Evolutionary conservation across 2,329 filamentous ascomycete genomes (phyloP).

Genomic region (Hypoxylon sp.): DNA sequence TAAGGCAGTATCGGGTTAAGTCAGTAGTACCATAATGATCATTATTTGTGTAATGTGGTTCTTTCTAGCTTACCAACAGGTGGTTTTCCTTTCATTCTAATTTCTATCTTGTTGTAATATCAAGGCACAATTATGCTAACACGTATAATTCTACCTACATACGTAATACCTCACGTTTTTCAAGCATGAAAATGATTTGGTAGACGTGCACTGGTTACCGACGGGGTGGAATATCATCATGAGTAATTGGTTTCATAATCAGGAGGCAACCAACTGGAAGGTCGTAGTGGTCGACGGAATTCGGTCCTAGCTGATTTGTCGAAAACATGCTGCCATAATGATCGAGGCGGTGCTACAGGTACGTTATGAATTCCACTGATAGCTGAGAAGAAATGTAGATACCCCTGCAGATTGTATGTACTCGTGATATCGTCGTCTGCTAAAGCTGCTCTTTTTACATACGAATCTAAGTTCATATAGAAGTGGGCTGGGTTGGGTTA

Average conservation of each 20-base stretch:
- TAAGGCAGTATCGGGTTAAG: not conserved
- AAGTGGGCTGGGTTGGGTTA: not conserved
- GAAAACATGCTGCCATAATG: not conserved
- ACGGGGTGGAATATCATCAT: not conserved
- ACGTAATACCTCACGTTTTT: not conserved
- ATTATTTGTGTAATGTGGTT: not conserved
- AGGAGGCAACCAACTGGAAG: constrained; percentile 33
- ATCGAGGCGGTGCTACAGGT: constrained; percentile 6
- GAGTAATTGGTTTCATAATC: not conserved
- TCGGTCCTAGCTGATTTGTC: constrained; percentile 13
- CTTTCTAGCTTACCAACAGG: not conserved
- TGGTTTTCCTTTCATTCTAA: not conserved
- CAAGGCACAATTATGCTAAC: too few relatives aligned
- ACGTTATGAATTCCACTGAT: not conserved
- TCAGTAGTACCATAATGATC: not conserved
- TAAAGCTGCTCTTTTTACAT: constrained; percentile 2
- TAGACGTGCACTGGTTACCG: not conserved
- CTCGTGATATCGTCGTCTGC: not conserved
- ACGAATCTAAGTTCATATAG: constrained; percentile 1
- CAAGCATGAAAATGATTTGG: not conserved
- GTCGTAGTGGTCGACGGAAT: not conserved
- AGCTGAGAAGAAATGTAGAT: not conserved
- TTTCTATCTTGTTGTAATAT: not conserved
- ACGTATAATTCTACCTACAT: not conserved
- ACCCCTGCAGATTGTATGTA: not conserved